Base-by-base conservation (phyloP, 176 grass and related monocot species). In the Ampelocalamus luodianensis region DNA sequence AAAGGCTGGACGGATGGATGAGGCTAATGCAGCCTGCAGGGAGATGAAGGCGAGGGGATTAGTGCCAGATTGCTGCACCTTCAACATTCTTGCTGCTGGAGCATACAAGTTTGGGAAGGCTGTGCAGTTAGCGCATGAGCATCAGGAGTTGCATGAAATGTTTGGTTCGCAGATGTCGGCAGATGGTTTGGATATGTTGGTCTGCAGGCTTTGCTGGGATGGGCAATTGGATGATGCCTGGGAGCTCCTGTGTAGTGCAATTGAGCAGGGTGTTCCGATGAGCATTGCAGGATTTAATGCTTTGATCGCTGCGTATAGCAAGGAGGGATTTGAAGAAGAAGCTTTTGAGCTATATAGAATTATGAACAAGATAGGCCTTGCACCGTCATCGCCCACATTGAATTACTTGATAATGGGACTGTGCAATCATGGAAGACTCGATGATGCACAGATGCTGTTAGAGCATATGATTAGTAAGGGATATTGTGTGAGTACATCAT, bases 51-150 rank as follows among this genome's bases (percentile, higher is more conserved):
- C 60, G 0, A 98, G 84, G 67, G 87, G 93, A 53, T 79, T 88
- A 24, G 22, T 76, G n/a, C 96, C 96, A 10, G 96, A 98, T 86
- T 90, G 84, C 71, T 92, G 69, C 62, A 98, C 96, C 22, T 94
- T 95, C 68, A 95, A 98, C 85, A 98, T 95, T 87, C 87, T 98
- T 84, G 79, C 86, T 72, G 78, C 89, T 12, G 91, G 89, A 69
- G 68, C 83, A 44, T 71, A 76, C 76, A 98, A 98, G 88, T 92
- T 98, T 55, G 46, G 78, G 11, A 87, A 83, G 48, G n/a, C 84
- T 90, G 68, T 44, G 62, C 46, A 58, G 22, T 32, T 72, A 71
- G 46, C 34, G 16, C 38, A 82, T 61, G 68, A 71, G 38, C 24
- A 79, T 24, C 78, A 74, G 16, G 34, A 80, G 20, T 79, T 79